Percentiles rank a stretch among this genome's conserved stretches.
phyloP scores from a whole-genome alignment of 768 basidiomycete species.

The Trametes sanguinea region DNA sequence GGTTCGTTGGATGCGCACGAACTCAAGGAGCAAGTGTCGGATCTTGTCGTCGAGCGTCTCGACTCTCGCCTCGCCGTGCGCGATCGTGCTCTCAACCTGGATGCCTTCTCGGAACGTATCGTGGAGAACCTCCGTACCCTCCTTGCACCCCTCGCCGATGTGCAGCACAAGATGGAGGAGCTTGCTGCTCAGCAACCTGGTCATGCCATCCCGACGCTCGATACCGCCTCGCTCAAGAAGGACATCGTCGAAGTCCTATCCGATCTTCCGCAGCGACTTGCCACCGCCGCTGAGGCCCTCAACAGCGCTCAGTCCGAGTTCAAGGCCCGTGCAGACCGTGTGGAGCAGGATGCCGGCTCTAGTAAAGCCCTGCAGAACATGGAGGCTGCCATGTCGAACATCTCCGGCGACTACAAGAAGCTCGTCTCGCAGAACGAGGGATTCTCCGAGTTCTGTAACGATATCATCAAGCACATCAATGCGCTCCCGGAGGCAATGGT shows the following conservation, averaged over 20 bases:
- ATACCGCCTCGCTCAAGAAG: conserved; percentile 23
- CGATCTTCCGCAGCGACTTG: conserved; percentile 50
- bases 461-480: conserved; percentile 53
- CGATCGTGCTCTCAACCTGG: conserved; percentile 68
- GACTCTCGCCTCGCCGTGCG: conserved; percentile 79
- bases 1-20: conserved; percentile 81
- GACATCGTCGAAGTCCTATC: conserved; percentile 41
- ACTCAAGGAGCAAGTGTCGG: conserved; percentile 88
- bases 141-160: conserved; percentile 36
- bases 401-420: conserved; percentile 53
- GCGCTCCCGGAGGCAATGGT: conserved; percentile 62
- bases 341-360: conserved; percentile 22
- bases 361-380: conserved; percentile 41
- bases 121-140: conserved; percentile 52
- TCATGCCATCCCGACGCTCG: conserved; percentile 5
- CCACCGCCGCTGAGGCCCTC: conserved; percentile 47
- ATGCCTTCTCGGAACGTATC: conserved; percentile 56
- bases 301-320: conserved; percentile 33
- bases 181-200: conserved; percentile 12
- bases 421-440: conserved; percentile 51
- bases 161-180: conserved; percentile 25
- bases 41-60: conserved; percentile 83
- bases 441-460: conserved; percentile 51
- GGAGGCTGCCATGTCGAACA: conserved; percentile 48
- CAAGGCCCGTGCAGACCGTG: conserved; percentile 21